Evolutionary conservation across 2,329 filamentous ascomycete genomes (phyloP), one percentile per base, ranked within the genome.

Genomic region (Apiospora pterosperma): DNA sequence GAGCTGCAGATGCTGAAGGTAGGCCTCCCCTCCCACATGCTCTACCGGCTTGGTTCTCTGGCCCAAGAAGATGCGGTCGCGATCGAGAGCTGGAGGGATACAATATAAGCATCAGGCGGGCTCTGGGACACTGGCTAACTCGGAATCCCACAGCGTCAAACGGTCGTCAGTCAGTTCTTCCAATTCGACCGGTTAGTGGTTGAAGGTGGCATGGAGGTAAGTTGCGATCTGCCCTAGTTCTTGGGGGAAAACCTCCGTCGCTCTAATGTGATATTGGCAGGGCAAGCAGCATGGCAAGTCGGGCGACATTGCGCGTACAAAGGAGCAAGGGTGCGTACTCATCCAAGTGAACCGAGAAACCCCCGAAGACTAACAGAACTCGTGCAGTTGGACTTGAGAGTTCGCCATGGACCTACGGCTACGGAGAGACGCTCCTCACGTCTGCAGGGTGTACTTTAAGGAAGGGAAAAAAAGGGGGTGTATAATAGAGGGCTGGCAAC

Each of bases 1-100:
- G 92, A 97, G 74, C 79, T 99, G 72, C 92, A 96, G 77, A 84
- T 92, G 76, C 80, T 99, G 84, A 97, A 97, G 92, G 95, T 97
- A 71, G 58, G 78, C 21, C 23, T 28, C 5, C 41, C n/a, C 55
- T 58, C 62, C 25, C 10, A 14, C 19, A 3, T 19, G n/a, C 10
- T 36, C 2, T 61, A 34, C 11, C 11, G 21, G 25, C 14, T 21
- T 44, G 28, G 23, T 12, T 28, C 36, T 38, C 11, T 11, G n/a
- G 48, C 34, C 3, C n/a, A 25, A 58, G 36, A 21, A 19, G 28
- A 61, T 41, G 59, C 23, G 39, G 19, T 34, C n/a, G 48, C 48
- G 28, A 34, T 16, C 41, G 16, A 5, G 16, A 21, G 25, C 36
- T 12, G 19, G 23, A 36, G 39, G 10, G 7, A 28, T n/a, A 38